Percentiles rank a stretch among this genome's conserved stretches.
phyloP scores from a whole-genome alignment of 2,329 filamentous ascomycete species.

The Diaporthe ampelina region DNA sequence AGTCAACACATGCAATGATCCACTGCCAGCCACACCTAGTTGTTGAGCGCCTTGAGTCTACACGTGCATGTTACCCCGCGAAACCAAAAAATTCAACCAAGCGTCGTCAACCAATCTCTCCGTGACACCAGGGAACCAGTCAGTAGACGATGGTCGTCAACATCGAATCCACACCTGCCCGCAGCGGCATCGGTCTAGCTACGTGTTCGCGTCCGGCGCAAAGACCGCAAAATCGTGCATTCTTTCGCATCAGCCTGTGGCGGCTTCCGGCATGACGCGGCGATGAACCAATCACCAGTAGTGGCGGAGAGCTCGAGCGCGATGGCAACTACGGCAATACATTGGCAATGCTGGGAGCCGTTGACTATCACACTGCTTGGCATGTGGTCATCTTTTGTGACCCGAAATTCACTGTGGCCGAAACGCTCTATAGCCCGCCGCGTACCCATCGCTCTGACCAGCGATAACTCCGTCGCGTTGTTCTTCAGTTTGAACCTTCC shows the following conservation, averaged over 20 bases:
- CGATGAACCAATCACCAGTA: constrained; percentile 20
- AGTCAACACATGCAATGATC: constrained; percentile 30
- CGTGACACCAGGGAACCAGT: constrained; percentile 2
- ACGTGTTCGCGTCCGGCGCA: constrained; percentile 22
- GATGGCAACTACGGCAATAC: not conserved
- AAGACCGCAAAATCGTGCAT: constrained; percentile 19
- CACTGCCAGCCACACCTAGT: constrained; percentile 25
- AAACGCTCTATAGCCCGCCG: not conserved
- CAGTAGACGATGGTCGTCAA: constrained; percentile 5
- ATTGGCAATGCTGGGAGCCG: constrained; percentile 34
- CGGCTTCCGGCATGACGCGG: constrained; percentile 23
- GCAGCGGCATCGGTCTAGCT: constrained; percentile 13
- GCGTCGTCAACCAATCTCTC: constrained; percentile 26
- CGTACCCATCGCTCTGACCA: not conserved
- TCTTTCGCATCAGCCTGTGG: constrained; percentile 15
- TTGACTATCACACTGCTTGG: constrained; percentile 26
- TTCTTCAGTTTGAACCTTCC: not conserved
- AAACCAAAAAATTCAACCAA: constrained; percentile 17
- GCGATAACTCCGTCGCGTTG: not conserved
- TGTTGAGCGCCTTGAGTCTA: constrained; percentile 27
- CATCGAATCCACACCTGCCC: constrained; percentile 12
- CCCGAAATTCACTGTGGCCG: not conserved
- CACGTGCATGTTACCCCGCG: constrained; percentile 18
- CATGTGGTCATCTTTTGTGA: not conserved
- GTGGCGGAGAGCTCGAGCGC: constrained; percentile 4